Percentiles rank a stretch among this genome's conserved stretches.
These are phyloP conservation scores for Aureobasidium pullulans DNA, from an alignment of 2,329 filamentous ascomycete species.

Conservation along the genomic window DNA sequence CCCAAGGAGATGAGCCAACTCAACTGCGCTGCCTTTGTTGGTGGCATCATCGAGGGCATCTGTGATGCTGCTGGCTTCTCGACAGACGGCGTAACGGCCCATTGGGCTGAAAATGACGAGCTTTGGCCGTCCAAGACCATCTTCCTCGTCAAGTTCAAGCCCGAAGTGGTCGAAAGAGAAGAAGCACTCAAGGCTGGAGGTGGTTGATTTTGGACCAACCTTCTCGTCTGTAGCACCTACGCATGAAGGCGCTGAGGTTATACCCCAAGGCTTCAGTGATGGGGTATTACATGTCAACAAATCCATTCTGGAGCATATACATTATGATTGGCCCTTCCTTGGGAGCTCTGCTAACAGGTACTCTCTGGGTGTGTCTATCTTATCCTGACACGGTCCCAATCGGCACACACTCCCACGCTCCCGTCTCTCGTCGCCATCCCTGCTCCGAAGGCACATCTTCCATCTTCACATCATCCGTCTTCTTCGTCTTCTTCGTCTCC, in stretches of 20 bases:
- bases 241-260: not conserved
- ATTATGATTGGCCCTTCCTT: too few species aligned
- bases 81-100: slow-evolving; percentile 75
- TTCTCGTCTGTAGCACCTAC: not conserved
- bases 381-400: slow-evolving; percentile 5
- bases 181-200: slow-evolving; percentile 37
- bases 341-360: not conserved
- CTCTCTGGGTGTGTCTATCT: not conserved
- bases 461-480: slow-evolving; percentile 8
- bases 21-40: slow-evolving; percentile 93
- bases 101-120: slow-evolving; percentile 55
- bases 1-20: slow-evolving; percentile 93
- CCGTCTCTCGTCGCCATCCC: slow-evolving; percentile 13
- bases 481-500: slow-evolving; percentile 16
- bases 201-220: slow-evolving; percentile 15
- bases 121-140: slow-evolving; percentile 97
- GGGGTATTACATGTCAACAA: too few species aligned
- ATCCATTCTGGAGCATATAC: not conserved
- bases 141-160: slow-evolving; percentile 85
- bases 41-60: slow-evolving; percentile 89
- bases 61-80: slow-evolving; percentile 90
- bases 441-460: slow-evolving; percentile 15
- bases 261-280: too few species aligned
- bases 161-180: slow-evolving; percentile 89
- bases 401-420: slow-evolving; percentile 6